Evolutionary conservation across 352 stramenopile species (phyloP).

Genomic region (Pythium biforme): DNA sequence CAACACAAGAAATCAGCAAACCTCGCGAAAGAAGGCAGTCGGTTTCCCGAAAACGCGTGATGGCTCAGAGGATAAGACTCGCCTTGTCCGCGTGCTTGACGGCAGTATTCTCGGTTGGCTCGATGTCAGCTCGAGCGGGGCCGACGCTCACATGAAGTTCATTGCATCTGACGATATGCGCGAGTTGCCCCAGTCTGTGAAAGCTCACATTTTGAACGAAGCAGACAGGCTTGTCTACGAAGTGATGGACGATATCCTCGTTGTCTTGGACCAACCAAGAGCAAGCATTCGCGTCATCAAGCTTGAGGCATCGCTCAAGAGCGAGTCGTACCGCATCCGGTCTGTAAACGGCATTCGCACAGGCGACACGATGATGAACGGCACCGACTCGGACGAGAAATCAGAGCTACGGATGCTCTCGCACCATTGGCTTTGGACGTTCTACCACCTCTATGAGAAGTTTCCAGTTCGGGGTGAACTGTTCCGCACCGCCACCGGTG

Average conservation of each 20-base stretch:
- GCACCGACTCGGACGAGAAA: slow-evolving; percentile 7
- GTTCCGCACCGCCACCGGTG: not conserved
- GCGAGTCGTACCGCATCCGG: slow-evolving; percentile 53
- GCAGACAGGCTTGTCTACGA: not conserved
- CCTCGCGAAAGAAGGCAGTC: slow-evolving; percentile 10
- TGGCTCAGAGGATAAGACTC: not conserved
- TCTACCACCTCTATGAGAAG: slow-evolving; percentile 42
- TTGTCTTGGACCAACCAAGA: slow-evolving; percentile 20
- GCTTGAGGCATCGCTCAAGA: slow-evolving; percentile 35
- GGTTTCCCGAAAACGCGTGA: not conserved
- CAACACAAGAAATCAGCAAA: slow-evolving; percentile 12
- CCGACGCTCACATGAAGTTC: not conserved
- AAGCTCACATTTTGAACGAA: not conserved
- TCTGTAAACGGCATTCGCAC: slow-evolving; percentile 26
- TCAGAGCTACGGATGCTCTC: slow-evolving; percentile 21
- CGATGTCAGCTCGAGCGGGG: not conserved
- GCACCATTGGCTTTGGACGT: slow-evolving; percentile 32
- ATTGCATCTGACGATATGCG: slow-evolving; percentile 9
- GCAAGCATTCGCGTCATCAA: slow-evolving; percentile 15
- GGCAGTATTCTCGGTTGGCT: slow-evolving; percentile 3
- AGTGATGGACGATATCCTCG: slow-evolving; percentile 2
- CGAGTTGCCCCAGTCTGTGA: slow-evolving; percentile 3
- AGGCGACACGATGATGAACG: slow-evolving; percentile 18
- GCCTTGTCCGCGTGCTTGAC: slow-evolving; percentile 1
- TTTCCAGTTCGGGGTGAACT: slow-evolving; percentile 31